Evolutionary conservation across 75 land plant genomes (phyloP).

Genomic region (Picea glauca): DNA sequence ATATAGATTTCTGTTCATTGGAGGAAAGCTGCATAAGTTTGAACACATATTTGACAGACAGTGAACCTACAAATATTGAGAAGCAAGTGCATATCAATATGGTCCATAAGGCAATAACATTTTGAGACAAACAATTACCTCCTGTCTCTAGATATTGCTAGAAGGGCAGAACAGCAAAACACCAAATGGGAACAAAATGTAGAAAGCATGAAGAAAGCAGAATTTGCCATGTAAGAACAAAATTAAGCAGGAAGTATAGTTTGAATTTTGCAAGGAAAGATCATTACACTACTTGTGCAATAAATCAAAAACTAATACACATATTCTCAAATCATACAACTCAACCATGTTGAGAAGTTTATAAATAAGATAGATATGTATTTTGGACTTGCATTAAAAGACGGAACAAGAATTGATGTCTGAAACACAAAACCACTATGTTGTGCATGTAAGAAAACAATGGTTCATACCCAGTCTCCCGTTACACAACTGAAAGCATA

Average conservation of each 20-base stretch:
- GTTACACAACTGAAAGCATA: background rate
- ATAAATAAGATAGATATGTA: background rate
- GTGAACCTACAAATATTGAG: background rate
- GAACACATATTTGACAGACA: background rate
- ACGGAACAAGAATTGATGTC: too few species aligned
- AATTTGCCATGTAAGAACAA: background rate
- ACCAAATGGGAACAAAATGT: conserved; percentile 5
- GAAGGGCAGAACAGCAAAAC: background rate
- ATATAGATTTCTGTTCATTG: background rate
- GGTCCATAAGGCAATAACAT: background rate
- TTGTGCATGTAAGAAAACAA: background rate
- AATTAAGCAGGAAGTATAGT: background rate
- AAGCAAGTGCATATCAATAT: background rate
- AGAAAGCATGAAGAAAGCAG: background rate
- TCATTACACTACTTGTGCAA: background rate
- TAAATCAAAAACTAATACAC: background rate
- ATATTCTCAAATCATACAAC: background rate
- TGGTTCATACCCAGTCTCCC: background rate
- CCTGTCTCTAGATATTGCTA: background rate
- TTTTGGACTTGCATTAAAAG: too few species aligned
- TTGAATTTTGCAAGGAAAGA: background rate
- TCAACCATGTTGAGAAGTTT: background rate
- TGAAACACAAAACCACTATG: background rate
- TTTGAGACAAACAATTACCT: background rate
- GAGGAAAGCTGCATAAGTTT: background rate